Percentiles rank a stretch among this genome's conserved stretches.
These are phyloP conservation scores for Phytophthora parvispora DNA, from an alignment of 352 stramenopile genomes.

Conservation along the genomic window DNA sequence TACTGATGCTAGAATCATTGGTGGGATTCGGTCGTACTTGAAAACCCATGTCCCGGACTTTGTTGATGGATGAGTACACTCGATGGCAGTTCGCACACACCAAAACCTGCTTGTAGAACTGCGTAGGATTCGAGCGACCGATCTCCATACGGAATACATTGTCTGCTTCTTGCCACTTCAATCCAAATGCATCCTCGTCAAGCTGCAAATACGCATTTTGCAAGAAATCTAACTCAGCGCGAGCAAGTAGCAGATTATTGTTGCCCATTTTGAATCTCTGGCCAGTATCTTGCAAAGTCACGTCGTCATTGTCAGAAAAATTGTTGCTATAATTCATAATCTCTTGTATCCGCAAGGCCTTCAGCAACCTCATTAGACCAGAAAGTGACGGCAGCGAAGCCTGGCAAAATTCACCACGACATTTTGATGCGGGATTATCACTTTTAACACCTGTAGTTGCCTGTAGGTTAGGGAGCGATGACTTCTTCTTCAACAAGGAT, in stretches of 20 bases:
- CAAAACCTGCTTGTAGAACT: constrained; percentile 84
- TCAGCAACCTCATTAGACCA: constrained; percentile 38
- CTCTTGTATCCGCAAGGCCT: constrained; percentile 7
- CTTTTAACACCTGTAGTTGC: neutral
- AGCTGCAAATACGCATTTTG: constrained; percentile 15
- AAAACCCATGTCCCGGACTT: constrained; percentile 63
- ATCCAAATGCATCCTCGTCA: constrained; percentile 22
- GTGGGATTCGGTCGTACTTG: constrained; percentile 5
- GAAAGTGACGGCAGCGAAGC: constrained; percentile 36
- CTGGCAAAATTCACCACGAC: constrained; percentile 77
- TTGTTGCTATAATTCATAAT: constrained; percentile 6
- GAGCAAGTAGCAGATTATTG: constrained; percentile 77
- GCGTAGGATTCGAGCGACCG: constrained; percentile 65
- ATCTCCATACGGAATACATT: constrained; percentile 72
- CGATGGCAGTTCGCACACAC: constrained; percentile 83
- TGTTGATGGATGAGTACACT: constrained; percentile 72
- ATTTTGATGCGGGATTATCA: constrained; percentile 38
- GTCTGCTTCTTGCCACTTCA: constrained; percentile 78
- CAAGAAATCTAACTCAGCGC: constrained; percentile 68
- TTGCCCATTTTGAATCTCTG: constrained; percentile 79
- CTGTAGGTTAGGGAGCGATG: constrained; percentile 60
- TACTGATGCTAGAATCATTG: neutral
- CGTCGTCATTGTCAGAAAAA: constrained; percentile 6
- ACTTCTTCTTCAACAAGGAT: constrained; percentile 23
- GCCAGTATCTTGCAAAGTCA: constrained; percentile 47